Base-by-base conservation (phyloP, 176 grass and related monocot genomes). In the Bonia amplexicaulis region DNA sequence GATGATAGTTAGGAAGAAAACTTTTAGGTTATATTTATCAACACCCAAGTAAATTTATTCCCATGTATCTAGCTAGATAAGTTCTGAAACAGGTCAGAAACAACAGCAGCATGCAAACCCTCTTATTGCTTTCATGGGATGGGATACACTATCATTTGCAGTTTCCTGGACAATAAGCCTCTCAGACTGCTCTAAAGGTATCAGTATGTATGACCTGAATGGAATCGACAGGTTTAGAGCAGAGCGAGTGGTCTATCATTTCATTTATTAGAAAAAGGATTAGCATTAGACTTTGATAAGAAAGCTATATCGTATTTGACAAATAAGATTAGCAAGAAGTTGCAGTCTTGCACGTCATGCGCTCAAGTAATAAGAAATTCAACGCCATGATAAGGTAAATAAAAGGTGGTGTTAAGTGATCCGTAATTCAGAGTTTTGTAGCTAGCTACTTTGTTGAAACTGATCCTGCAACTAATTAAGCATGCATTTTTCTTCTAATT, bases 321-420 rank as follows among this genome's bases (percentile, higher is more conserved):
- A 80, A 52, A 58, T 12, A 61, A 63, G 16, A 69, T 71, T 79
- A 68, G 61, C 16, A 82, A 77, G 46, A 69, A 62, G 57, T 78
- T 87, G 63, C 46, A 47, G 11, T 47, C 46, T 47, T 47, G 11
- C 73, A 29, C 58, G 27, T 85, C 44, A 68, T 86, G 64, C 73
- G 86, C 13, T 71, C 33, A 57, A 67, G 46, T 57, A 86, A 90
- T 59, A 80, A 54, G 27, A 90, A 91, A 90, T 25, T 74, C 60
- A 80, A 49, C 46, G 77, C 57, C 66, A 53, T 72, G 78, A 78
- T 80, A 87, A 71, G 42, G 29, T 31, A 69, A 46, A 19, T 23
- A 45, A 86, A 89, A 85, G 53, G 58, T 66, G 14, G 64, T 90
- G 93, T 79, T 95, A 89, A 85, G 82, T 90, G 90, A 14, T 74